Percentiles rank a stretch among this genome's conserved stretches.
phyloP scores from a whole-genome alignment of 352 stramenopile genomes.

The Phytophthora constricta region DNA sequence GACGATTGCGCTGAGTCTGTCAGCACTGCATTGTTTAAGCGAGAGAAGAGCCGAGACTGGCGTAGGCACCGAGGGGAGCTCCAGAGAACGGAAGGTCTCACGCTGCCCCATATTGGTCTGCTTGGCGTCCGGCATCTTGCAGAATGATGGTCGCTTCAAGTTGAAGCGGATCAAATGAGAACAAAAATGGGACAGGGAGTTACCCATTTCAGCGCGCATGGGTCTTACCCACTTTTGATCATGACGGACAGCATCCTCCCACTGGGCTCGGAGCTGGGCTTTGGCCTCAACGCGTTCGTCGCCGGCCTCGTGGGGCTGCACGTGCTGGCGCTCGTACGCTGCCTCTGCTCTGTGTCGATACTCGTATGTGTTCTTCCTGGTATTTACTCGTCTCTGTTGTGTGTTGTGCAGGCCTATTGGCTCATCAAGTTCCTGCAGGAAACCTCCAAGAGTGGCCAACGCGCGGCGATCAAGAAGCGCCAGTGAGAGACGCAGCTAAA shows the following conservation, averaged over 20 bases:
- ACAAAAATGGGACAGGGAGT: too few species aligned
- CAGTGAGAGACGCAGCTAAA: constrained; percentile 40
- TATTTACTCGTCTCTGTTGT: constrained; percentile 2
- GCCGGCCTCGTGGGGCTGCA: constrained; percentile 71
- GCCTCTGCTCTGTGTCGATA: background rate
- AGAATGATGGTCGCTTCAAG: too few species aligned
- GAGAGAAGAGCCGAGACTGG: too few species aligned
- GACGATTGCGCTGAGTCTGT: too few species aligned
- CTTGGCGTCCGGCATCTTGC: too few species aligned
- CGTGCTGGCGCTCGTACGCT: constrained; percentile 69
- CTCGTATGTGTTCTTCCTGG: background rate
- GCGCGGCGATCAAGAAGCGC: constrained; percentile 61
- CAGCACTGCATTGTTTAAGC: too few species aligned
- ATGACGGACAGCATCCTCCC: constrained; percentile 34
- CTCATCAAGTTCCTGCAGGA: constrained; percentile 68
- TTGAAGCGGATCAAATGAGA: too few species aligned
- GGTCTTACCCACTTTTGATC: too few species aligned
- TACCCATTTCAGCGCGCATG: too few species aligned
- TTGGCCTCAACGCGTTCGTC: constrained; percentile 75
- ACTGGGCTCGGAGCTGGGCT: constrained; percentile 50
- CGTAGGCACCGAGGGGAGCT: too few species aligned
- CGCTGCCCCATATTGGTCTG: too few species aligned
- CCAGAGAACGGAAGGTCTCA: too few species aligned
- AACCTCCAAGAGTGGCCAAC: constrained; percentile 49
- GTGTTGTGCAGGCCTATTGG: constrained; percentile 54